phyloP scores from a whole-genome alignment of 176 grass and related monocot species.

The Puccinellia tenuiflora region DNA sequence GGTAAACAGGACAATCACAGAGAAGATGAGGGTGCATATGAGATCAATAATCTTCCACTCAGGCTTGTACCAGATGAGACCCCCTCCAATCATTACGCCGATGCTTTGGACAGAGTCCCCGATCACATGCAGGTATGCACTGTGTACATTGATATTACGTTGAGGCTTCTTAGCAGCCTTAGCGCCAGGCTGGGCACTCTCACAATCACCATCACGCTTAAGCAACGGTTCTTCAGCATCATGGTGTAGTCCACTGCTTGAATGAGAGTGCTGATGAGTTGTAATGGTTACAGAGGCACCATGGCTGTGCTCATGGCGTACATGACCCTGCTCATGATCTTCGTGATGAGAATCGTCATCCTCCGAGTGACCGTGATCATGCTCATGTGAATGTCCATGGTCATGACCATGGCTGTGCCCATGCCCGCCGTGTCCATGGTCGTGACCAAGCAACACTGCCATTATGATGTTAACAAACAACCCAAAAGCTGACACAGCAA shows the following conservation, averaged over 20 bases:
- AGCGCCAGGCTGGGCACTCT: constrained; percentile 20
- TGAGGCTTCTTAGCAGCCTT: constrained; percentile 45
- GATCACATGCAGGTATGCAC: constrained; percentile 85
- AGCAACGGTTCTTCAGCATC: constrained; percentile 59
- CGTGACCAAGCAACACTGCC: constrained; percentile 93
- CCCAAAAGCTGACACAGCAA: constrained; percentile 89
- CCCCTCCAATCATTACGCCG: constrained; percentile 95
- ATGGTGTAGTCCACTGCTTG: constrained; percentile 19
- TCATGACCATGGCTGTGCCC: constrained; percentile 38
- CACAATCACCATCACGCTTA: constrained; percentile 32
- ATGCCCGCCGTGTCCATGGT: constrained; percentile 78
- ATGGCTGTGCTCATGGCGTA: constrained; percentile 28
- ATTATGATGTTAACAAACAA: constrained; percentile 93
- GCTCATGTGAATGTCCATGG: constrained; percentile 45
- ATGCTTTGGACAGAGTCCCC: constrained; percentile 94
- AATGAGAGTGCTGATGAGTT: constrained; percentile 48
- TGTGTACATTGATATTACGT: constrained; percentile 96
- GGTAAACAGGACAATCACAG: constrained; percentile 75
- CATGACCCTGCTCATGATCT: constrained; percentile 39
- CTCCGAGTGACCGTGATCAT: constrained; percentile 29
- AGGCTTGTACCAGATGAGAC: constrained; percentile 97
- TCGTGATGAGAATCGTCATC: constrained; percentile 33
- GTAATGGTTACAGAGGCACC: constrained; percentile 36
- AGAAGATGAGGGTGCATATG: constrained; percentile 95
- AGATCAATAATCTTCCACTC: constrained; percentile 99